A percentile compares a stretch with the other conserved stretches of the same genome.
Conservation (phyloP, 768 basidiomycete genomes). For the Sistotremastrum niveocremeum region DNA sequence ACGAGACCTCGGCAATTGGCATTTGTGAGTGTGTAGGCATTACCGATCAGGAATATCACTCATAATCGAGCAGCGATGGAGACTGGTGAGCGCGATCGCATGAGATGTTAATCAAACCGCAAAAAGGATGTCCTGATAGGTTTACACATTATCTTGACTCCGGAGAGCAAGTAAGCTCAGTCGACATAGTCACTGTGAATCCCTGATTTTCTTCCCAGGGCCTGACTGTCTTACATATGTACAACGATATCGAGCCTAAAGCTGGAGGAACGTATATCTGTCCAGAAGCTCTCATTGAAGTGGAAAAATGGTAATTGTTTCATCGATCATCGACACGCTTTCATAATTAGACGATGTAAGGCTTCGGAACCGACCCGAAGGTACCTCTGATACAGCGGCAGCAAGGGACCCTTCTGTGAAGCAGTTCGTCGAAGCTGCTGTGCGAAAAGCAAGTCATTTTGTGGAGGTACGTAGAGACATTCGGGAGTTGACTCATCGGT, state of each 20-base stretch:
- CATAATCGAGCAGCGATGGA: conserved; percentile 11
- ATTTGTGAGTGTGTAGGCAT: conserved; percentile 36
- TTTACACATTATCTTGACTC: conserved; percentile 46
- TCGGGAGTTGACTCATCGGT: too few species aligned
- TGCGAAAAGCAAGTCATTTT: conserved; percentile 15
- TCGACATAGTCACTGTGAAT: too few species aligned
- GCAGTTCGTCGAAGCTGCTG: too few species aligned
- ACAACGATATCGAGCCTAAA: conserved; percentile 36
- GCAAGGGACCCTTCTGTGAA: too few species aligned
- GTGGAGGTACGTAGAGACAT: conserved; percentile 24
- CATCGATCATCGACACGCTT: too few species aligned
- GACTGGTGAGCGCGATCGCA: conserved; percentile 9
- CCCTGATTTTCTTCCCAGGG: conserved; percentile 3
- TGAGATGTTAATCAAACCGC: background rate
- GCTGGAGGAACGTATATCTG: conserved; percentile 51
- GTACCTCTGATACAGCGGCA: too few species aligned
- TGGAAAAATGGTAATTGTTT: conserved; percentile 27
- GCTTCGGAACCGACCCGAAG: too few species aligned
- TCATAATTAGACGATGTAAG: too few species aligned
- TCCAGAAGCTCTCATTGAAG: conserved; percentile 37
- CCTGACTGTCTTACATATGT: conserved; percentile 47
- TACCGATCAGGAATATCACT: background rate
- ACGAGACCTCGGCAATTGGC: conserved; percentile 45
- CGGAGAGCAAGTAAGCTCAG: conserved; percentile 34
- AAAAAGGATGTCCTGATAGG: conserved; percentile 12